A percentile compares a stretch with the other conserved stretches of the same genome.
Evolutionary conservation across 139 green algal genomes (phyloP).

Genomic region (Edaphochlamys debaryana): DNA sequence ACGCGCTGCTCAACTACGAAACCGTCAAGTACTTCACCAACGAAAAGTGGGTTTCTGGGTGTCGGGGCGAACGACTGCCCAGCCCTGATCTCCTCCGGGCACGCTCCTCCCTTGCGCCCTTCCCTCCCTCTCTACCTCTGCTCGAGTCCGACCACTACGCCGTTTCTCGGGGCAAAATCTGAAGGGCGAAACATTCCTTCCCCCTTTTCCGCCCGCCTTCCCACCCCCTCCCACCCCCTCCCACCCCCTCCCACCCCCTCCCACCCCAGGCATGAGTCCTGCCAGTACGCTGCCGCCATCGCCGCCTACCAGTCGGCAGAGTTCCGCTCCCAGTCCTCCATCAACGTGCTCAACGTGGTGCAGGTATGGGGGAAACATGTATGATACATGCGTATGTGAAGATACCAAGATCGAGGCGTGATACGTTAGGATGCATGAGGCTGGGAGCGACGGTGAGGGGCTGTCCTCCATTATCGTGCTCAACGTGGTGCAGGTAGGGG

Average conservation of each 20-base stretch:
- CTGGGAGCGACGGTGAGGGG: too few species aligned
- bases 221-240: neutral
- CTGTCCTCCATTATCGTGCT: constrained; percentile 73
- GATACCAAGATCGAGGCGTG: too few species aligned
- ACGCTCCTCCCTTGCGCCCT: neutral
- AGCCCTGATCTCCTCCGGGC: neutral
- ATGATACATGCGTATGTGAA: too few species aligned
- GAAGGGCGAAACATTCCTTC: too few species aligned
- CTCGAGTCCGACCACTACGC: too few species aligned
- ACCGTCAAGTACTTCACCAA: constrained; percentile 88
- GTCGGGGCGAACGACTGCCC: too few species aligned
- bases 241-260: neutral
- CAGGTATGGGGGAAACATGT: constrained; percentile 44
- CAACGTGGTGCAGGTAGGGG: constrained; percentile 72
- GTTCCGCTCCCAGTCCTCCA: constrained; percentile 59
- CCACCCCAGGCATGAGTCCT: constrained; percentile 57
- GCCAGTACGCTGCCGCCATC: constrained; percentile 73
- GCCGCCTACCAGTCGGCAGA: constrained; percentile 79
- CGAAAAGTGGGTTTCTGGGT: constrained; percentile 66
- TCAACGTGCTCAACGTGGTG: constrained; percentile 86
- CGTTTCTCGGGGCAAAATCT: too few species aligned
- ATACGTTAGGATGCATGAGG: too few species aligned
- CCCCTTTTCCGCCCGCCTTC: too few species aligned
- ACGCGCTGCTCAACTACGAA: constrained; percentile 94
- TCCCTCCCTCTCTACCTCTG: too few species aligned